A percentile compares a stretch with the other conserved stretches of the same genome.
phyloP scores from a whole-genome alignment of 1,284 basidiomycete genomes.

The Pseudozyma hubeiensis region DNA sequence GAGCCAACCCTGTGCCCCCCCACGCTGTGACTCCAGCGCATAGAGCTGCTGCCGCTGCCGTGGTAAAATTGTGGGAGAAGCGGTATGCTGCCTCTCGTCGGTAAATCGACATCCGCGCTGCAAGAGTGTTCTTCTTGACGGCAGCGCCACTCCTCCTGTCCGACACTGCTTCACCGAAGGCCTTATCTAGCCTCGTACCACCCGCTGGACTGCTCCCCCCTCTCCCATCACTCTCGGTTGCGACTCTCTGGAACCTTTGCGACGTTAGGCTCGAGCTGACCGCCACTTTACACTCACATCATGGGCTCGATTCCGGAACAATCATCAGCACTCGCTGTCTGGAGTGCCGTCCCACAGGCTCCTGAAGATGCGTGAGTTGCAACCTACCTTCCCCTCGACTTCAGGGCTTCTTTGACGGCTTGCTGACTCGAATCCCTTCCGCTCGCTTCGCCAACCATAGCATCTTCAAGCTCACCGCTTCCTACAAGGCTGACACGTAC shows the following conservation, averaged over 20 bases:
- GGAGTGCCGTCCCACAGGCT: constrained; percentile 55
- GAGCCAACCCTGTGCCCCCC: neutral
- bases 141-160: neutral
- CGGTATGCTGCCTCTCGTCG: neutral
- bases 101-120: neutral
- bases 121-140: constrained; percentile 9
- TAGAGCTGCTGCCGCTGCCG: neutral
- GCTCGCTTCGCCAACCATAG: constrained; percentile 17
- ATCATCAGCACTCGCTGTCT: constrained; percentile 48
- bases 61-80: neutral
- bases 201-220: neutral
- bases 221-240: neutral
- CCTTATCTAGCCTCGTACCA: constrained; percentile 7
- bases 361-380: constrained; percentile 60
- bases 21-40: constrained; percentile 12
- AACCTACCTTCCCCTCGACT: too few relatives aligned
- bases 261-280: constrained; percentile 15
- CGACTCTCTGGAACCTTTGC: neutral
- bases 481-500: constrained; percentile 84
- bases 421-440: neutral
- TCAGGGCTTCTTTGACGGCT: too few relatives aligned
- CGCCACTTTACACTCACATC: constrained; percentile 2
- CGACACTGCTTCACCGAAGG: neutral
- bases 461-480: constrained; percentile 90
- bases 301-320: constrained; percentile 39